phyloP scores from a whole-genome alignment of 108 stramenopile species.

The Nitzschia palea region DNA sequence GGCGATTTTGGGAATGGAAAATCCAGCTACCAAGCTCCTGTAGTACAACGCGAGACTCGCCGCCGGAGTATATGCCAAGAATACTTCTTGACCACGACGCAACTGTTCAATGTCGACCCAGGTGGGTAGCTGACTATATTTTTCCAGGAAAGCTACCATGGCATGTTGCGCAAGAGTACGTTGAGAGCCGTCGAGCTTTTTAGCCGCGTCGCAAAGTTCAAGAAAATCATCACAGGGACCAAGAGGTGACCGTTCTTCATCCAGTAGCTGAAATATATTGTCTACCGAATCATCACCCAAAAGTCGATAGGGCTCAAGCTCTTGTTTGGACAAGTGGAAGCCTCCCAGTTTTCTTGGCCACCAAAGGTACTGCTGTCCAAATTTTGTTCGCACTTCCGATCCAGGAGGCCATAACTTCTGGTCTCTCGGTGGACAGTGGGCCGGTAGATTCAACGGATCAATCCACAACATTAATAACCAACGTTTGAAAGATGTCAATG shows the following conservation, averaged over 20 bases:
- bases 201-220: constrained; percentile 28
- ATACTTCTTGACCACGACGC: constrained; percentile 75
- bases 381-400: constrained; percentile 10
- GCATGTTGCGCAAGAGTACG: background rate
- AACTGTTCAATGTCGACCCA: constrained; percentile 79
- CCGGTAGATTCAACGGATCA: background rate
- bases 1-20: constrained; percentile 76
- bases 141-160: constrained; percentile 30
- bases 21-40: constrained; percentile 70
- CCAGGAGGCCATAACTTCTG: constrained; percentile 11
- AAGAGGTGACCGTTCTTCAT: constrained; percentile 25
- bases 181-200: background rate
- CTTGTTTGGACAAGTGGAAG: constrained; percentile 44
- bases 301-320: constrained; percentile 64
- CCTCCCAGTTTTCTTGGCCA: constrained; percentile 37
- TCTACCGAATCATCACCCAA: constrained; percentile 74
- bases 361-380: constrained; percentile 21
- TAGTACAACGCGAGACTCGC: constrained; percentile 65
- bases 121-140: constrained; percentile 38
- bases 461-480: constrained; percentile 1
- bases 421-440: constrained; percentile 6
- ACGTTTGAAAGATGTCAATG: too few relatives aligned
- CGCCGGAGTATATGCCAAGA: constrained; percentile 62
- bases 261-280: constrained; percentile 40
- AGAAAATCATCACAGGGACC: constrained; percentile 61